Base-by-base conservation (phyloP, 495 filamentous ascomycete genomes). In the Hypoxylon crocopeplum region DNA sequence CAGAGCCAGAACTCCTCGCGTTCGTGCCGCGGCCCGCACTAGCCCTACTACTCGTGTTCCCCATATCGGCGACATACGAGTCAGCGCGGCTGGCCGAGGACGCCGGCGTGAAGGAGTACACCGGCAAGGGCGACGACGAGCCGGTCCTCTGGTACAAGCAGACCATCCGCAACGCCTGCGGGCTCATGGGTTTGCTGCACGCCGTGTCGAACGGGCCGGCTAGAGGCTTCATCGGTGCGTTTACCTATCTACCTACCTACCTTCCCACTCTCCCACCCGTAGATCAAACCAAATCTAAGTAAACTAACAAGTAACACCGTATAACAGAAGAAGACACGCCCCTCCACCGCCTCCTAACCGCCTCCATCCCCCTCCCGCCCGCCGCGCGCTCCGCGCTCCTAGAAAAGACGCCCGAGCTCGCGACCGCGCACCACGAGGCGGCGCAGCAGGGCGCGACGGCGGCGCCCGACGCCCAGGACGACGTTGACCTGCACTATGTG, bases 101-200 rank as follows among this genome's bases (percentile, higher is more conserved):
- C 71, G 72, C 77, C 27, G 73, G 82, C 24, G 61, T 73, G 11
- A 1, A 44, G 5, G 78, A 79, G 32, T 72, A 75, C 60, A 16
- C 30, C 21, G 68, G 66, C 24, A 46, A 41, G 29, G 81, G 76
- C 19, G 67, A 64, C 5, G 68, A 61, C 15, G 77, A 82, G 56
- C 77, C 78, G 34, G 71, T 82, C 11, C 80, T 92, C 44, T 96
- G 92, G 92, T 96, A 91, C 77, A 88, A 89, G 66, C 92, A 97
- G 63, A 96, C 91, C 0, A 97, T 97, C 69, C 80, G 85, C 41
- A 85, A 96, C 71, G 88, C 91, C 2, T 97, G 93, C 74, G 93
- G 92, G 1, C 80, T 91, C 40, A 92, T 94, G 72, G 92, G 87
- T 0, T 75, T 96, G 2, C 73, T 96, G 17, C 92, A 96, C 74